These are phyloP conservation scores for Verticillium nonalfalfae DNA, from an alignment of 2,329 filamentous ascomycete species.

Conservation along the genomic window DNA sequence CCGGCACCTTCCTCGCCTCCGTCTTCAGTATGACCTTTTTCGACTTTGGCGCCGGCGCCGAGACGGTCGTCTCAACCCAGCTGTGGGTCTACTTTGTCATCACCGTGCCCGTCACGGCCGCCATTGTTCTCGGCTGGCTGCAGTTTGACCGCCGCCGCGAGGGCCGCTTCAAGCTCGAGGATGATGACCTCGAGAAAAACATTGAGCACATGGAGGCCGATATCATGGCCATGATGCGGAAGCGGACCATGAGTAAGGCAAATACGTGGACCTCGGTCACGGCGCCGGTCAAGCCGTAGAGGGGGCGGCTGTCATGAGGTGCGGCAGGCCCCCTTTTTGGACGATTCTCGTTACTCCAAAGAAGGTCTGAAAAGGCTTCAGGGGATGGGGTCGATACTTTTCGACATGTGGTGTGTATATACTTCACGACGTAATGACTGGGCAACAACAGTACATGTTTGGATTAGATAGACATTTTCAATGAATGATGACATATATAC, in stretches of 20 bases:
- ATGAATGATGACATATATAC: background rate
- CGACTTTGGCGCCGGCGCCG: constrained; percentile 43
- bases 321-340: too few relatives aligned
- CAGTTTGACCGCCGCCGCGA: constrained; percentile 46
- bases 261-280: constrained; percentile 43
- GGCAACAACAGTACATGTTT: background rate
- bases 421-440: background rate
- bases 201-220: constrained; percentile 51
- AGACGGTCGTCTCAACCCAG: constrained; percentile 38
- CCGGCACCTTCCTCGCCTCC: constrained; percentile 56
- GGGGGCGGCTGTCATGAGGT: background rate
- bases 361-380: too few relatives aligned
- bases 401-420: background rate
- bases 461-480: background rate
- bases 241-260: constrained; percentile 50
- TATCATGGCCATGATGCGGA: constrained; percentile 49
- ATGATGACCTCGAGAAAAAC: constrained; percentile 44
- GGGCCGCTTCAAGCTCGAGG: constrained; percentile 39
- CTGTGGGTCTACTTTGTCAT: constrained; percentile 61
- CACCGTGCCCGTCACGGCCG: constrained; percentile 49
- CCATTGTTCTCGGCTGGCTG: constrained; percentile 50
- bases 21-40: constrained; percentile 64
- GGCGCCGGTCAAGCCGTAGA: constrained; percentile 15
- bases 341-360: too few relatives aligned
- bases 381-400: background rate